Percentiles rank a stretch among this genome's conserved stretches.
Evolutionary conservation across 129 eudicot genomes (phyloP).

Genomic region (Gnaphalium uliginosum): DNA sequence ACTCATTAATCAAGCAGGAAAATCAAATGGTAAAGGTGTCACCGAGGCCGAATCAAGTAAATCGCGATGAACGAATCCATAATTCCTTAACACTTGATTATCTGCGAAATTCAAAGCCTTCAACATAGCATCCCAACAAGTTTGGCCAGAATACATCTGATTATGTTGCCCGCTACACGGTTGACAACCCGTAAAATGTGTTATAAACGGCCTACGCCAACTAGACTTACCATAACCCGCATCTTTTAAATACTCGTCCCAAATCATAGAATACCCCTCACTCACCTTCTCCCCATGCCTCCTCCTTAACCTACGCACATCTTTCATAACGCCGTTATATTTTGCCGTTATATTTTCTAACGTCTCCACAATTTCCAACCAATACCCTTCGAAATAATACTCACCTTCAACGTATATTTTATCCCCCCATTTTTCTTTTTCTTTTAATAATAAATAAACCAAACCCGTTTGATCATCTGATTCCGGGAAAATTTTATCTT

Average conservation of each 20-base stretch:
- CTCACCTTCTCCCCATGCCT: conserved; percentile 69
- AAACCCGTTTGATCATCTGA: conserved; percentile 85
- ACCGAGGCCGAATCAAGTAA: conserved; percentile 53
- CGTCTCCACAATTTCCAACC: conserved; percentile 72
- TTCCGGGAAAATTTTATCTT: conserved; percentile 59
- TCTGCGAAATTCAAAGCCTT: conserved; percentile 75
- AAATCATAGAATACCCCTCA: conserved; percentile 43
- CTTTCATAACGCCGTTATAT: conserved; percentile 46
- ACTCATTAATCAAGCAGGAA: conserved; percentile 42
- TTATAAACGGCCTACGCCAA: conserved; percentile 77
- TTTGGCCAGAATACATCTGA: conserved; percentile 53
- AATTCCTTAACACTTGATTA: conserved; percentile 82
- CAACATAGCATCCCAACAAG: conserved; percentile 66
- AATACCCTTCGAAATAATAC: conserved; percentile 84
- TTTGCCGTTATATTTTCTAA: conserved; percentile 44
- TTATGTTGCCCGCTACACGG: conserved; percentile 86
- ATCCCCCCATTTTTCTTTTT: conserved; percentile 65
- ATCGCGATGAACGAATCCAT: conserved; percentile 65
- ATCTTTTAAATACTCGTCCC: conserved; percentile 59
- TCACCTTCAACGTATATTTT: conserved; percentile 71
- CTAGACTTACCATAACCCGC: conserved; percentile 55
- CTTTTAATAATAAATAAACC: conserved; percentile 59
- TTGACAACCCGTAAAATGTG: conserved; percentile 92
- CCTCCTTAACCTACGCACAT: conserved; percentile 54
- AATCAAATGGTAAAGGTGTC: conserved; percentile 55